Conservation (phyloP, 148 eudicot genomes). For the Dianthus caryophyllus region DNA sequence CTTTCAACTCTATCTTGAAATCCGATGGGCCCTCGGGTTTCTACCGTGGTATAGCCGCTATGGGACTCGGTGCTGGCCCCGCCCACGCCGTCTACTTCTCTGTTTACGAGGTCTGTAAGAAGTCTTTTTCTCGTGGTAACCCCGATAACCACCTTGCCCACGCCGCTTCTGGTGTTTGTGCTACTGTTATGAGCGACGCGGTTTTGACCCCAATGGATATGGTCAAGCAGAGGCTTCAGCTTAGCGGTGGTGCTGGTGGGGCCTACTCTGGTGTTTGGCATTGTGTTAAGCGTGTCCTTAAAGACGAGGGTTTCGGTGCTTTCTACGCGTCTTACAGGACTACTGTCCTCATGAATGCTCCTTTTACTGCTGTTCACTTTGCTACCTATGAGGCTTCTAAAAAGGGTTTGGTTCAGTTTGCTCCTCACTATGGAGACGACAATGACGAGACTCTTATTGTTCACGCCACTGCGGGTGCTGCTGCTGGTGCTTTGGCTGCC, state of each 20-base stretch:
- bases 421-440: constrained; percentile 46
- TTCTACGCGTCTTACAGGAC: constrained; percentile 87
- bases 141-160: constrained; percentile 53
- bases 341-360: constrained; percentile 89
- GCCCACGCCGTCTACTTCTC: constrained; percentile 94
- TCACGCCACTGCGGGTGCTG: constrained; percentile 97
- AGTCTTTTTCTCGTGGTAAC: constrained; percentile 38
- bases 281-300: constrained; percentile 62
- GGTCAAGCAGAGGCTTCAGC: constrained; percentile 92
- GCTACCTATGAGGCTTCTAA: constrained; percentile 90
- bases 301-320: constrained; percentile 77
- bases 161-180: constrained; percentile 69
- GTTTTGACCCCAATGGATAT: constrained; percentile 94
- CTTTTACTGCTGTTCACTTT: constrained; percentile 86
- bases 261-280: constrained; percentile 70
- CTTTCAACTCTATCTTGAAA: constrained; percentile 46
- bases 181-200: constrained; percentile 88
- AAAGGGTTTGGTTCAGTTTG: constrained; percentile 56
- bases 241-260: constrained; percentile 46
- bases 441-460: constrained; percentile 66
- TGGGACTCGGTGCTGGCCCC: constrained; percentile 97
- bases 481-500: constrained; percentile 84
- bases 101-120: constrained; percentile 69
- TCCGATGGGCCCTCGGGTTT: constrained; percentile 61
- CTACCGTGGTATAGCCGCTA: constrained; percentile 83